Evolutionary conservation across 2,329 filamentous ascomycete species (phyloP), one percentile per base, ranked within the genome.

Genomic region (Neonectria neomacrospora): DNA sequence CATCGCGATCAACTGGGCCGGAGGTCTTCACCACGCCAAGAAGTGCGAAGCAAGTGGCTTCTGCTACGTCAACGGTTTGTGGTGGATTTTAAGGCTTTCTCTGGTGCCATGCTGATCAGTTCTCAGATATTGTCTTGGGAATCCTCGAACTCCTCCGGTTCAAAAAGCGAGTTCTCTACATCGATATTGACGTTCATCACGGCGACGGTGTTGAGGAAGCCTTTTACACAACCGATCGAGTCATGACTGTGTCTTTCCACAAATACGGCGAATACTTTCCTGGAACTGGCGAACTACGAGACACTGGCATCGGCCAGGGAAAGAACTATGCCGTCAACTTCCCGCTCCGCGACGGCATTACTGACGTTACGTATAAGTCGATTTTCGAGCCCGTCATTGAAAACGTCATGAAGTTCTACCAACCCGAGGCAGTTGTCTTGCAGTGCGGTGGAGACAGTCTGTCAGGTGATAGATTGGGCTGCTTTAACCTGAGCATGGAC

Each of bases 231-330:
- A 96, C 93, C 47, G 93, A 97, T 72, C 90, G 94, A 68, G 94
- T 97, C 69, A 94, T 97, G 86, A 97, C 94, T 0, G 89, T 96
- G 18, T 96, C 92, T 0, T 97, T 96, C 79, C 94, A 99, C 83
- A 97, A 98, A 77, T 98, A 97, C 78, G 95, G 96, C 76, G 93
- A 93, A 80, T 97, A 97, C 80, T 97, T 97, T 79, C 94, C 94
- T 0, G 94, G 94, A 51, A 97, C 94, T 2, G 94, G 94, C 57
- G 92, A 94, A 69, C 89, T 96, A 61, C 86, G 93, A 67, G 93
- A 95, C 74, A 94, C 93, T 55, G 94, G 94, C 32, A 90, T 94
- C 64, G 96, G 96, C 65, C 86, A 91, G 22, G 94, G 94, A 65
- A 96, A 96, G 75, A 90, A 96, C 75, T 96, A 97, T 75, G 88